phyloP scores from a whole-genome alignment of 129 eudicot species.

The Gnaphalium uliginosum region DNA sequence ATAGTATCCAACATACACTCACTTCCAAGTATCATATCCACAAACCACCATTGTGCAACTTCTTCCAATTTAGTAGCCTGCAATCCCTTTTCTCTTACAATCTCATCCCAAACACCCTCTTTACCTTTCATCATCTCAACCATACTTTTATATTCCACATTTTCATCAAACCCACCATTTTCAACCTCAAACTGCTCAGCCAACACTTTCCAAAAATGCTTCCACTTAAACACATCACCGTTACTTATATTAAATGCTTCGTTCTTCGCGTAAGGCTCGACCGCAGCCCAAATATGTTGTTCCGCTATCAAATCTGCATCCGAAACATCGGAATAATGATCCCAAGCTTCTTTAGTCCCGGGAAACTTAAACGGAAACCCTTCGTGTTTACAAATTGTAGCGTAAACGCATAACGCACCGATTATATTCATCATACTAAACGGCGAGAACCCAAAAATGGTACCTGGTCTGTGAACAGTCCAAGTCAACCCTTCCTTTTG shows the following conservation, averaged over 20 bases:
- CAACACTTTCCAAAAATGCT: slow-evolving; percentile 78
- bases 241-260: slow-evolving; percentile 84
- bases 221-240: slow-evolving; percentile 92
- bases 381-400: slow-evolving; percentile 69
- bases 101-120: slow-evolving; percentile 77
- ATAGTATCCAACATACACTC: slow-evolving; percentile 51
- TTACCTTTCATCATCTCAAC: slow-evolving; percentile 82
- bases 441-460: slow-evolving; percentile 71
- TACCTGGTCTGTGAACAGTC: slow-evolving; percentile 72
- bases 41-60: slow-evolving; percentile 78
- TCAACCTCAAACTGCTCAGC: slow-evolving; percentile 75
- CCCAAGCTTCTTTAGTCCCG: slow-evolving; percentile 56
- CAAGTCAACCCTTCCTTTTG: slow-evolving; percentile 60
- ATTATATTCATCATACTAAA: slow-evolving; percentile 65
- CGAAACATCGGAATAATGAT: slow-evolving; percentile 54
- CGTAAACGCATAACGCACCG: slow-evolving; percentile 64
- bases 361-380: slow-evolving; percentile 60
- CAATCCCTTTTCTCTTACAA: slow-evolving; percentile 61
- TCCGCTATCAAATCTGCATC: slow-evolving; percentile 91
- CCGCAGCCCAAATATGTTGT: slow-evolving; percentile 90
- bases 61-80: slow-evolving; percentile 57
- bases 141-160: slow-evolving; percentile 42
- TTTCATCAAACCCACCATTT: slow-evolving; percentile 57
- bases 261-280: slow-evolving; percentile 60
- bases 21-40: slow-evolving; percentile 39